Evolutionary conservation across 805 yeast genomes (phyloP), one percentile per base, ranked within the genome.

Genomic region (Saturnispora dispora): DNA sequence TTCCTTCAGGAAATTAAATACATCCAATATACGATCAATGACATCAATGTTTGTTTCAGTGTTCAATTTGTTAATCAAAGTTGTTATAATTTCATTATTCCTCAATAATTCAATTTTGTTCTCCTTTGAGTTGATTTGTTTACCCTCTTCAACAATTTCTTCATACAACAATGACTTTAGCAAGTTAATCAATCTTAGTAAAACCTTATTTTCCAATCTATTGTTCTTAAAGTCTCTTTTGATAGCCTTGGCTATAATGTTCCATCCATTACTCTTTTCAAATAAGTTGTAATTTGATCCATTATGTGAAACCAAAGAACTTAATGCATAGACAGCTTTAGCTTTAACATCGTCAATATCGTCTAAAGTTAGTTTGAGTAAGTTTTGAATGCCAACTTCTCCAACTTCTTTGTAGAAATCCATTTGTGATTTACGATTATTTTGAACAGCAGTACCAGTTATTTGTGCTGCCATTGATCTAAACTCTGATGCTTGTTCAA

Each of bases 391-490:
- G 2, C 82, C 83, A 25, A 67, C 62, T 18, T 51, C 54, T 0
- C 71, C 61, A 0, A 70, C 71, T 53, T 81, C 72, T 52, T 77
- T 76, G 40, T 74, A 65, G 54, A 85, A 83, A 48, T 78, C 85
- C 51, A 74, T 72, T 67, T 89, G 98, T 4, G 89, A 72, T 52
- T 76, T 78, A 3, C 79, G 81, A 65, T 93, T 93, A 65, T 93
- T 93, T 67, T 93, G 99, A 4, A 86, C 95, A 0, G 98, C 96
- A 0, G 91, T 85, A 2, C 95, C 96, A 23, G 90, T 76, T 11
- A 55, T 53, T 25, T 53, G 52, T 17, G 56, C 80, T 0, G 90
- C 84, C 51, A 72, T 71, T 8, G 76, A 70, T 52, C 81, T 73
- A 32, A 91, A 65, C 6, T 68, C 58, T 4, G 23, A 15, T 11